A percentile compares a stretch with the other conserved stretches of the same genome.
These are phyloP conservation scores for Suhomyces ambrosiae DNA, from an alignment of 1,139 yeast species.

Conservation along the genomic window DNA sequence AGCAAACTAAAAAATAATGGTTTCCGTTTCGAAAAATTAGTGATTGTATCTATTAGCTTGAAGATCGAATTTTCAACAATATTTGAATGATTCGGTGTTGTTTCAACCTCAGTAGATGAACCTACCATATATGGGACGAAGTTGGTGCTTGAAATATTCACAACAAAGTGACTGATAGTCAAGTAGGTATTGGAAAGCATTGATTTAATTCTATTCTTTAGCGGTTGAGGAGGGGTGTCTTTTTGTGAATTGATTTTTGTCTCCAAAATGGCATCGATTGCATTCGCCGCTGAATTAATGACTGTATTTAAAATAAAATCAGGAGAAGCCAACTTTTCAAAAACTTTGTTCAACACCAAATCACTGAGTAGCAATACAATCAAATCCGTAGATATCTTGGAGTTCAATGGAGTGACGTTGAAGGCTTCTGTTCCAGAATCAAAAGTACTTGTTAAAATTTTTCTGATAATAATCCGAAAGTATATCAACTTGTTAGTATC, in stretches of 20 bases:
- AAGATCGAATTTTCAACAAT: slow-evolving; percentile 25
- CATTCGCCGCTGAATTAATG: slow-evolving; percentile 9
- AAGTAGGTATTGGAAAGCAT: slow-evolving; percentile 4
- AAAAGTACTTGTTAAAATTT: slow-evolving; percentile 26
- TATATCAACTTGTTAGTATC: slow-evolving; percentile 20
- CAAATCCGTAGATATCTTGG: slow-evolving; percentile 34
- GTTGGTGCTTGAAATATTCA: slow-evolving; percentile 4
- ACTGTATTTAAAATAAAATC: slow-evolving; percentile 28
- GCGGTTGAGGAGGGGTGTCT: slow-evolving; percentile 2
- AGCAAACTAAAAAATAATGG: slow-evolving; percentile 29
- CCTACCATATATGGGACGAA: slow-evolving; percentile 5
- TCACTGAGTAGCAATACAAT: slow-evolving; percentile 36
- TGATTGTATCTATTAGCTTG: slow-evolving; percentile 30
- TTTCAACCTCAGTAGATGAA: background rate
- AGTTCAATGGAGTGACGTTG: slow-evolving; percentile 22
- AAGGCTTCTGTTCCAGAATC: slow-evolving; percentile 11
- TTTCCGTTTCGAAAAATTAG: slow-evolving; percentile 30
- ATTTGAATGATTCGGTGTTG: background rate
- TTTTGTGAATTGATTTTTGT: slow-evolving; percentile 1
- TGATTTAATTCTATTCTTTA: slow-evolving; percentile 1
- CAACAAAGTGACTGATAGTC: slow-evolving; percentile 5
- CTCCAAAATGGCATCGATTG: slow-evolving; percentile 5
- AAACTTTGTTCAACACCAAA: slow-evolving; percentile 33
- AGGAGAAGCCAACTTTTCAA: slow-evolving; percentile 34
- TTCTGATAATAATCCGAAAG: slow-evolving; percentile 28